Evolutionary conservation across 2,329 filamentous ascomycete species (phyloP), one percentile per base, ranked within the genome.

Genomic region (Trichoderma brevicompactum): DNA sequence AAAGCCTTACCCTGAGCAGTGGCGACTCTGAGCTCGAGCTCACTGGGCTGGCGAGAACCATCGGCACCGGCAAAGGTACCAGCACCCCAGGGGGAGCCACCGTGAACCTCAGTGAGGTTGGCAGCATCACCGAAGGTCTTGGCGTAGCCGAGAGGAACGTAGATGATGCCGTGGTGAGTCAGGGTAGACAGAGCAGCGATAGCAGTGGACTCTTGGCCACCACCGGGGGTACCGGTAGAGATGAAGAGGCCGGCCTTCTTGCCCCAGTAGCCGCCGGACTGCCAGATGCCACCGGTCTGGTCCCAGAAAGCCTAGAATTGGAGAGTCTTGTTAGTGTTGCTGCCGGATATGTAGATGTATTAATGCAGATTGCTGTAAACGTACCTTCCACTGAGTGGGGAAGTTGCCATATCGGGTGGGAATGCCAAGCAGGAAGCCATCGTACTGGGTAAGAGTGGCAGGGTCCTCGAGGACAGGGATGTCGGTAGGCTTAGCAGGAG

Each of bases 381-480:
- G 60, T 70, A 79, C 79, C 85, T 95, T 97, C 91, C 91, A 97
- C 82, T 99, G 95, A 17, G 90, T 92, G 55, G 94, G 94, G 85
- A 97, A 97, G 87, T 96, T 98, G 73, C 95, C 95, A 82, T 92
- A 99, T 71, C 95, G 88, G 59, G 95, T 99, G 67, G 95, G 95
- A 78, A 98, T 95, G 71, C 95, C 95, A 73, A 98, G 86, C 69
- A 99, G 89, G 83, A 97, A 89, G 71, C 83, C 95, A 75, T 98
- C 94, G 82, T 96, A 98, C 61, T 82, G 69, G 74, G 89, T 86
- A 49, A 97, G 88, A 38, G 78, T 81, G 12, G 74, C 61, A 6
- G 87, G 83, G 74, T 85, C 80, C 17, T 84, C 77, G 56, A 89
- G 83, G 71, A 92, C 78, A 65, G 88, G 85, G 76, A 95, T 81